Evolutionary conservation across 2,329 filamentous ascomycete genomes (phyloP), one percentile per base, ranked within the genome.

Genomic region (Rosellinia necatrix): DNA sequence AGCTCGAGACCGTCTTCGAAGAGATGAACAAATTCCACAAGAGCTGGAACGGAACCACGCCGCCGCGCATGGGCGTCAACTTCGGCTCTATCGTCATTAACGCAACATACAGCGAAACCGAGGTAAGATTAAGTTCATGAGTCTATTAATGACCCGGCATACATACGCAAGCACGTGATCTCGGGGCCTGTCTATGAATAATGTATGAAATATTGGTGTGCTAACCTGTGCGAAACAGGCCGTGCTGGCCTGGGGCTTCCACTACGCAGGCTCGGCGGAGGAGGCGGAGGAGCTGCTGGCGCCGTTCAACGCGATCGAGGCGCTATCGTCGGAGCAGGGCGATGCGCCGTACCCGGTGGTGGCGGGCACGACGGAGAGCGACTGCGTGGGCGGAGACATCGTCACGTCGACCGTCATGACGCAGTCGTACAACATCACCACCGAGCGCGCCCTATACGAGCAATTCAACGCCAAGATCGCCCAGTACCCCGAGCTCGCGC

Each of bases 291-390:
- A 22, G 15, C 15, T 52, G 4, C 40, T 69, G 10, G 22, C 25
- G 2, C 64, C 64, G 1, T 68, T 70, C 30, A 64, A 67, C 21
- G 50, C 22, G 0, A 64, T 70, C 12, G 50, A 27, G 2, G 47
- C 64, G n/a, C n/a, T n/a, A n/a, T n/a, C 6, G 34, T 56, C 3
- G 2, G 27, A 58, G 2, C 42, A 19, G 17, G 60, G 53, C 5
- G 60, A 67, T 13, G 55, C 65, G 2, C 30, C 66, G 2, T 68
- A 63, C 27, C 58, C 60, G 1, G 49, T 56, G 9, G 53, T 68
- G 1, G 25, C 40, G 13, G 24, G 6, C 2, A n/a, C 9, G 12
- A n/a, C 3, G 7, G 13, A 6, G 6, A 17, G 13, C 8, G 22
- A 17, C 4, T 17, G 24, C 12, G 4, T 6, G 12, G 40, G 12